Evolutionary conservation across 75 land plant genomes (phyloP).

Genomic region (Azolla pinnata): DNA sequence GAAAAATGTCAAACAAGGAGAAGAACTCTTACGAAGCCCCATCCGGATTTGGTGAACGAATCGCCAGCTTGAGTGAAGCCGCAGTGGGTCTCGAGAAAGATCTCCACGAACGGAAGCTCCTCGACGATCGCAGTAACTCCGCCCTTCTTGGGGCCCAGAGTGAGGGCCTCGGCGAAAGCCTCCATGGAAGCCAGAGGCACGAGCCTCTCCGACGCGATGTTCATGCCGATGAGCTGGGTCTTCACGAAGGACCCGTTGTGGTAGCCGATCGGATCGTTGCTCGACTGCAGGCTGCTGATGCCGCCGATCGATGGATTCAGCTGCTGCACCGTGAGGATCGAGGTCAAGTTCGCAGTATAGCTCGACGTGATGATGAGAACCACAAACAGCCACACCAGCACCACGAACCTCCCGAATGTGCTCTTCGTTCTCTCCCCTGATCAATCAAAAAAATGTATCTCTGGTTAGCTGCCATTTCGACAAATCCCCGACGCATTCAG

Average conservation of each 20-base stretch:
- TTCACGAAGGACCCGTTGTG: conserved; percentile 77
- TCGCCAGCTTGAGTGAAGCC: conserved; percentile 44
- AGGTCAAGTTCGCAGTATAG: conserved; percentile 79
- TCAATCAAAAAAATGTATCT: no score
- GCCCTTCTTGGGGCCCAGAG: conserved; percentile 46
- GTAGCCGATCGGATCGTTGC: conserved; percentile 52
- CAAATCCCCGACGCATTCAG: no score
- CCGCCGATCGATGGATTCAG: conserved; percentile 49
- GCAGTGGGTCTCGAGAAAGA: conserved; percentile 50
- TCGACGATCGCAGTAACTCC: conserved; percentile 88
- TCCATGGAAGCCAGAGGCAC: conserved; percentile 22
- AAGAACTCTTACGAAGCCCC: conserved; percentile 75
- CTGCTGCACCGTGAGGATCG: conserved; percentile 76
- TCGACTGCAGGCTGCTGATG: conserved; percentile 51
- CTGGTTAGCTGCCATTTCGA: no score
- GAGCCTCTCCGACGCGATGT: conserved; percentile 44
- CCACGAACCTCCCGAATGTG: conserved; percentile 54
- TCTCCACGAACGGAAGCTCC: conserved; percentile 66
- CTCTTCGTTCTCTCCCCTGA: conserved; percentile 18
- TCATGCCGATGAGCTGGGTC: conserved; percentile 53
- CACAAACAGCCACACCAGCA: conserved; percentile 75
- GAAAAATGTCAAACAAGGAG: no score
- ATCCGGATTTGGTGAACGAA: conserved; percentile 70
- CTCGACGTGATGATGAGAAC: conserved; percentile 75
- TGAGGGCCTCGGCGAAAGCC: conserved; percentile 43